Evolutionary conservation across 805 yeast genomes (phyloP).

Genomic region (Metahyphopichia silvanorum): DNA sequence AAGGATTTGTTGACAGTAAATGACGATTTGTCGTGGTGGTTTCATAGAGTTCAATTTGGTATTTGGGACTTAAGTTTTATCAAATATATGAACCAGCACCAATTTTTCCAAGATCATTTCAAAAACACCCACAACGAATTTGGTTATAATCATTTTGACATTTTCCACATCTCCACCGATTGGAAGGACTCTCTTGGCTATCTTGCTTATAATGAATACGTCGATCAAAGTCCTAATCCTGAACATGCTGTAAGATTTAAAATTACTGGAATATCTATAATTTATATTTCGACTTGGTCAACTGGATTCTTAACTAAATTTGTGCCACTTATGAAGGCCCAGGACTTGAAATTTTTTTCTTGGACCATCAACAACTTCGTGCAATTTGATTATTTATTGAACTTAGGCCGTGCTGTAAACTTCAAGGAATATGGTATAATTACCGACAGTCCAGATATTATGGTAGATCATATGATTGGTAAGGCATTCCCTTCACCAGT

Average conservation of each 20-base stretch:
- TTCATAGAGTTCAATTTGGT: conserved; percentile 34
- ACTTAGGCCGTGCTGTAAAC: conserved; percentile 19
- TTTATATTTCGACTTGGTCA: conserved; percentile 39
- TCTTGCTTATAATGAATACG: conserved; percentile 32
- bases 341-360: conserved; percentile 29
- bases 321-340: conserved; percentile 30
- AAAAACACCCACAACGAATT: conserved; percentile 7
- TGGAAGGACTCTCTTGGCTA: conserved; percentile 32
- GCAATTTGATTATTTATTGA: conserved; percentile 32
- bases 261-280: conserved; percentile 33
- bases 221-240: conserved; percentile 17
- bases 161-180: conserved; percentile 31
- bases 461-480: conserved; percentile 17
- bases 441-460: conserved; percentile 32
- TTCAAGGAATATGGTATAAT: conserved; percentile 34
- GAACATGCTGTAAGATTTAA: conserved; percentile 19
- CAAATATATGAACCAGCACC: conserved; percentile 38
- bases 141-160: conserved; percentile 27
- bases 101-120: conserved; percentile 26
- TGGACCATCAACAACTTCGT: conserved; percentile 39
- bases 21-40: conserved; percentile 36
- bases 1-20: conserved; percentile 25
- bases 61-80: conserved; percentile 38
- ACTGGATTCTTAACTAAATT: conserved; percentile 29
- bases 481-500: conserved; percentile 24